A percentile compares a stretch with the other conserved stretches of the same genome.
Evolutionary conservation across 163 green algal genomes (phyloP).

Genomic region (Volvox carteri): DNA sequence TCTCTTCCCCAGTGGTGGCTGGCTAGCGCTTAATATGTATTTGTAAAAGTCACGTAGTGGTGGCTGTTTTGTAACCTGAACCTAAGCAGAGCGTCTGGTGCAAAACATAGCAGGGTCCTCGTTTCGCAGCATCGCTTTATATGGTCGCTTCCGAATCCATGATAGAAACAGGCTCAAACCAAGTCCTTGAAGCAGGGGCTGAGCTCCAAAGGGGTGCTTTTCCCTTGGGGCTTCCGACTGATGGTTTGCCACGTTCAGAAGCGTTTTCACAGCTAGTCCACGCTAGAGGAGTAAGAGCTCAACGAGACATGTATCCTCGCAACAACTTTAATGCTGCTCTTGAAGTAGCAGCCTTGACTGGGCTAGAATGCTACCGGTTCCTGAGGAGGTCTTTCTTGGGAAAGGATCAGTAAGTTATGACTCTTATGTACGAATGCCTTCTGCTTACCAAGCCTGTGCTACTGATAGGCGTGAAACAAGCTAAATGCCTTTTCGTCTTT

Average conservation of each 20-base stretch:
- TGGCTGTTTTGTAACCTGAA: too few relatives aligned
- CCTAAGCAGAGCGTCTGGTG: too few relatives aligned
- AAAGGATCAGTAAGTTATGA: constrained; percentile 26
- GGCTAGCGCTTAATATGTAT: too few relatives aligned
- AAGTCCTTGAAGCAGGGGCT: not conserved
- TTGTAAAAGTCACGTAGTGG: too few relatives aligned
- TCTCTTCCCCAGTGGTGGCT: too few relatives aligned
- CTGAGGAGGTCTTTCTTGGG: not conserved
- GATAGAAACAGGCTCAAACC: not conserved
- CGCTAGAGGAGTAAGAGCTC: not conserved
- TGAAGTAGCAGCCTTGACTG: not conserved
- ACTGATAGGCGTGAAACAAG: too few relatives aligned
- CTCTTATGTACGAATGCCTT: not conserved
- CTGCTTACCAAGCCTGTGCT: not conserved
- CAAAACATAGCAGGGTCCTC: too few relatives aligned
- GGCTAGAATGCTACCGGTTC: not conserved
- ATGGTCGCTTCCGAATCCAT: not conserved
- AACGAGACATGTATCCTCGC: not conserved
- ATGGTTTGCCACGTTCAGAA: not conserved
- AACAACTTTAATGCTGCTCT: not conserved
- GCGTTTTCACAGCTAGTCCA: not conserved
- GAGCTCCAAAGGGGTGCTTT: not conserved
- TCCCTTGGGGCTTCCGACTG: not conserved
- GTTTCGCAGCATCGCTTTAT: too few relatives aligned
- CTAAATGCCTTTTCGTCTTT: not conserved